A percentile compares a stretch with the other conserved stretches of the same genome.
Evolutionary conservation across 345 rosid genomes (phyloP).

Genomic region (Lepidium africanum): DNA sequence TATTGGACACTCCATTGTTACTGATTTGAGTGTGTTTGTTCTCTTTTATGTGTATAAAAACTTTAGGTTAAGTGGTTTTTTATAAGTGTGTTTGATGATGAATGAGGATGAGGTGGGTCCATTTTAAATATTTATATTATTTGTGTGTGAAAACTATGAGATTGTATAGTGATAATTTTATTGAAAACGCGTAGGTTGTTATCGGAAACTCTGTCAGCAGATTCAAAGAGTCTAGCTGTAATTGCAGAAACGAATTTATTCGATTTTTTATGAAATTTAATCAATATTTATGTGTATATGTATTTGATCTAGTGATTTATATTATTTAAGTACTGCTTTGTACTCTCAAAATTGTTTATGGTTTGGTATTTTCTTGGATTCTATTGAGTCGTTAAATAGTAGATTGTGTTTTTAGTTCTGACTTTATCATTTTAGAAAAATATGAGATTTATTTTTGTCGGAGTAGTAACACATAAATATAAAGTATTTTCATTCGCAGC

Average conservation of each 20-base stretch:
- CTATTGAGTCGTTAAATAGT: no score
- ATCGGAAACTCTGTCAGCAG: background rate
- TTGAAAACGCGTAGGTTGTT: conserved; percentile 19
- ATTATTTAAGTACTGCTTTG: no score
- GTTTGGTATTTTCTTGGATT: no score
- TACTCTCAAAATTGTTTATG: no score
- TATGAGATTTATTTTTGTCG: no score
- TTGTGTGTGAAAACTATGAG: background rate
- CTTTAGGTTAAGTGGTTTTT: conserved; percentile 1
- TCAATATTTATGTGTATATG: background rate
- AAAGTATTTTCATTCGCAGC: no score
- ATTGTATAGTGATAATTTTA: background rate
- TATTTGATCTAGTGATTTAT: no score
- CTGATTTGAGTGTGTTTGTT: no score
- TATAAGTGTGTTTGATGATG: conserved; percentile 11
- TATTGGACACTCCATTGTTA: conserved; percentile 6
- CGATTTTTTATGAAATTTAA: background rate
- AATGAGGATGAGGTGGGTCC: conserved; percentile 9
- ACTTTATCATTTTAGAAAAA: no score
- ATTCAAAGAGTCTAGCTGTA: conserved; percentile 16
- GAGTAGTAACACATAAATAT: no score
- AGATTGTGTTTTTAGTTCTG: no score
- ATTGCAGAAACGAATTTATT: background rate
- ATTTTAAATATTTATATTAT: background rate
- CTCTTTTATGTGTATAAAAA: background rate